Percentiles rank a stretch among this genome's conserved stretches.
Conservation (phyloP, 169 alveolate species). For the Cryptosporidium sp. region DNA sequence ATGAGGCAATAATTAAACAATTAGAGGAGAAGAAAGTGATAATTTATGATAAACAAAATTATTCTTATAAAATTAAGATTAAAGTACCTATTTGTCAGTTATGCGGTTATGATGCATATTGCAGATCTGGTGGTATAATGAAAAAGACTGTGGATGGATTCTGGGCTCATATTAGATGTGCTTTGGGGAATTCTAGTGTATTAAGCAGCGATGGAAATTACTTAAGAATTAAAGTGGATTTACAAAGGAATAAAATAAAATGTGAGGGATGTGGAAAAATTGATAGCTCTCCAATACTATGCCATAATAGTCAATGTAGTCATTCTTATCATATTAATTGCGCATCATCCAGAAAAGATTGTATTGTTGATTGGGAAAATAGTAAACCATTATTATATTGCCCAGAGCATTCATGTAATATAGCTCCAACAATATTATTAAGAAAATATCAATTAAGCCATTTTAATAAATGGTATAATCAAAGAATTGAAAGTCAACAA, state of each 20-base stretch:
- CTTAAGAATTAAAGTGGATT: conserved; percentile 38
- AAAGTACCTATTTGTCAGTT: conserved; percentile 73
- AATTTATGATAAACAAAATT: neutral
- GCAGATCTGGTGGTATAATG: conserved; percentile 72
- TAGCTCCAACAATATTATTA: conserved; percentile 61
- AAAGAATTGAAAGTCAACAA: conserved; percentile 10
- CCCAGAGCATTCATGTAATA: conserved; percentile 53
- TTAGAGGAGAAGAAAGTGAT: conserved; percentile 1
- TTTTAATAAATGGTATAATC: conserved; percentile 36
- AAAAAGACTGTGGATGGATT: conserved; percentile 51
- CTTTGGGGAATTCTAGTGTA: conserved; percentile 18
- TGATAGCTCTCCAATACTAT: conserved; percentile 57
- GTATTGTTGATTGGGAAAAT: conserved; percentile 73
- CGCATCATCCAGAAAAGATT: conserved; percentile 53
- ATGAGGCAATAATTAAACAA: conserved; percentile 1
- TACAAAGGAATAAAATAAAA: conserved; percentile 39
- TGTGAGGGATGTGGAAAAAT: conserved; percentile 52
- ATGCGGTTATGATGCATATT: conserved; percentile 66
- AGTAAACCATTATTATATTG: conserved; percentile 49
- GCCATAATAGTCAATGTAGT: conserved; percentile 46
- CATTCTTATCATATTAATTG: conserved; percentile 49
- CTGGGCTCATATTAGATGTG: conserved; percentile 75
- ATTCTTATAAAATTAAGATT: conserved; percentile 4
- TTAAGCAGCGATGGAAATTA: conserved; percentile 60
- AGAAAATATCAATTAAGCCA: conserved; percentile 53